A percentile compares a stretch with the other conserved stretches of the same genome.
Conservation (phyloP, 305 asterid species). For the Andrographis paniculata region DNA sequence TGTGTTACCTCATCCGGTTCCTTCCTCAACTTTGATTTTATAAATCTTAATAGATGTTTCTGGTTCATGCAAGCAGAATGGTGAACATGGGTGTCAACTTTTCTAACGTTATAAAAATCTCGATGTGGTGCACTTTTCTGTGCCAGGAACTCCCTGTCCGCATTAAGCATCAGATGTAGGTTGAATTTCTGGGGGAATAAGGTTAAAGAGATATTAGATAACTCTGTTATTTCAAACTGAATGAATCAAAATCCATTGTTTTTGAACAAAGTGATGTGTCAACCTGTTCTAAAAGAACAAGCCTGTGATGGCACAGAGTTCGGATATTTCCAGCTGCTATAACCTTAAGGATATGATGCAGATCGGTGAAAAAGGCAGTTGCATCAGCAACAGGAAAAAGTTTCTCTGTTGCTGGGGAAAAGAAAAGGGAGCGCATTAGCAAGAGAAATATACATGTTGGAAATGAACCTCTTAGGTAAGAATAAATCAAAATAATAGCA, state of each 20-base stretch:
- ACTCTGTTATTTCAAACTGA: constrained; percentile 9
- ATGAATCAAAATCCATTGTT: constrained; percentile 4
- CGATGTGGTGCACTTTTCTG: constrained; percentile 99
- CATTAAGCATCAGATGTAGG: constrained; percentile 98
- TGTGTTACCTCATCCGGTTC: constrained; percentile 90
- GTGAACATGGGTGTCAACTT: constrained; percentile 99
- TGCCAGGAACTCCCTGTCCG: constrained; percentile 96
- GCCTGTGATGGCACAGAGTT: constrained; percentile 88
- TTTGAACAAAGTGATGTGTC: constrained; percentile 13
- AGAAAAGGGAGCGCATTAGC: constrained; percentile 19
- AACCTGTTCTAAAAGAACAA: constrained; percentile 93
- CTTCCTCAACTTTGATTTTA: constrained; percentile 90
- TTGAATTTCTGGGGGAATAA: constrained; percentile 71
- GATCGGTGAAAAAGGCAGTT: constrained; percentile 88
- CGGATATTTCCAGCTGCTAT: constrained; percentile 94
- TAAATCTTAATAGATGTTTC: constrained; percentile 91
- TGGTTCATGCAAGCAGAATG: constrained; percentile 99
- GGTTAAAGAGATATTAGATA: constrained; percentile 12
- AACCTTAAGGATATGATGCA: constrained; percentile 91
- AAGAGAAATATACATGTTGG: constrained; percentile 11
- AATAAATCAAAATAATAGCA: constrained; percentile 14
- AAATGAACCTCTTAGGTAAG: constrained; percentile 13
- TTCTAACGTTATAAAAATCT: constrained; percentile 94
- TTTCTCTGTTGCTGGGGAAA: constrained; percentile 56
- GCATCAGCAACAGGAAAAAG: constrained; percentile 94